Evolutionary conservation across 208 protist genomes (phyloP), one percentile per base, ranked within the genome.

Genomic region (Willaertia magna): DNA sequence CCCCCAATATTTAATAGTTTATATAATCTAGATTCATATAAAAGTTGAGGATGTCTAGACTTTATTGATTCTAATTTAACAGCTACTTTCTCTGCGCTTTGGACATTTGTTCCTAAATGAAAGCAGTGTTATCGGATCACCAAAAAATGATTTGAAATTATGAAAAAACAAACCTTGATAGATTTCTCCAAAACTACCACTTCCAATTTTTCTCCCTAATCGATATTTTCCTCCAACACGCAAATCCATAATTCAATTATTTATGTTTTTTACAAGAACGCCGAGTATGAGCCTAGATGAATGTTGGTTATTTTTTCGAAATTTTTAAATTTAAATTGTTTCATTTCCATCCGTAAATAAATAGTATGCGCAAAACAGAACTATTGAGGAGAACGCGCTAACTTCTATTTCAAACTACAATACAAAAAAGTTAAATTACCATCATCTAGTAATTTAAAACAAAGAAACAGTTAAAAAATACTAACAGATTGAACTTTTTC

Each of bases 131-230:
- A 6, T 30, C 11, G 4, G 40, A 83, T 39, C 3, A 43, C 4
- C 85, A 85, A 4, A 87, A 20, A 22, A 9, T 76, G 26, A 87
- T 7, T 43, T 67, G 20, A 87, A n/a, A n/a, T n/a, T n/a, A n/a
- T n/a, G 26, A 22, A 49, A n/a, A 79, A 30, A 46, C 34, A 79
- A 42, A 52, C 94, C 95, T 51, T 89, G 90, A 89, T 97, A 98
- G 34, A 99, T 98, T 74, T 99, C 97, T 44, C 98, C 98, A 92
- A 99, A 99, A 46, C 96, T 96, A 34, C 98, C 98, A 48, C 90
- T 91, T 30, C 98, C 98, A 89, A 99, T 99, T 93, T 98, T 98
- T 83, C 96, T 92, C 46, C 93, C 96, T 75, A 99, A 93, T 61
- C 95, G 89, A 89, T 96, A 99, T 85, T 97, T 98, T 85, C 94